These are phyloP conservation scores for Cladophialophora bantiana DNA, from an alignment of 2,329 filamentous ascomycete species.

Conservation along the genomic window DNA sequence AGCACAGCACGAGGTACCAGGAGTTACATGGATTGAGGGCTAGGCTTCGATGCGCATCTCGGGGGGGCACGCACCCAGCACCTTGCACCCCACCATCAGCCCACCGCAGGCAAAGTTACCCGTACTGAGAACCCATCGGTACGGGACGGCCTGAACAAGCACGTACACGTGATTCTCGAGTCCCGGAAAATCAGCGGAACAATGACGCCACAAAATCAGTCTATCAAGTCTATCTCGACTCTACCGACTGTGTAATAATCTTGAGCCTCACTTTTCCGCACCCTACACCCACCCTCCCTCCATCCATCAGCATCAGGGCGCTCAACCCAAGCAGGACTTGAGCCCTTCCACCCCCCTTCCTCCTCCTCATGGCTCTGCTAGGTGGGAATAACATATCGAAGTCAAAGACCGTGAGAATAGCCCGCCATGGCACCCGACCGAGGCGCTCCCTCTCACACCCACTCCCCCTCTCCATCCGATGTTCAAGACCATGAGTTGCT, in stretches of 20 bases:
- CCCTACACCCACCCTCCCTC: neutral
- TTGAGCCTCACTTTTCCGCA: constrained; percentile 2
- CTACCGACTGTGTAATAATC: neutral
- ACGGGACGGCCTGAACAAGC: neutral
- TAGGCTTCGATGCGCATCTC: neutral
- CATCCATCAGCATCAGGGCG: neutral
- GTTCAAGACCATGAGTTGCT: constrained; percentile 30
- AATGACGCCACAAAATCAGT: neutral
- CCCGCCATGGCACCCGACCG: constrained; percentile 38
- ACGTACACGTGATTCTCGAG: neutral
- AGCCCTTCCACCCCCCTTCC: neutral
- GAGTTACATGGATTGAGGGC: no score
- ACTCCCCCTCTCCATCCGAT: constrained; percentile 23
- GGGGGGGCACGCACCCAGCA: neutral
- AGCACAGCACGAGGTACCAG: neutral
- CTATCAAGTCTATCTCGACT: neutral
- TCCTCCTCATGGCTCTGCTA: neutral
- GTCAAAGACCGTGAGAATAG: neutral
- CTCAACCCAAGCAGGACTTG: neutral
- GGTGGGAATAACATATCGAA: neutral
- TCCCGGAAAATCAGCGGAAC: neutral
- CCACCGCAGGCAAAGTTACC: constrained; percentile 2
- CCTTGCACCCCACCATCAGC: neutral
- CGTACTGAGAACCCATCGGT: neutral
- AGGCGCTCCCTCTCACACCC: constrained; percentile 24